These are phyloP conservation scores for Berberis vulgaris DNA, from an alignment of 164 flowering plant species.

Conservation along the genomic window DNA sequence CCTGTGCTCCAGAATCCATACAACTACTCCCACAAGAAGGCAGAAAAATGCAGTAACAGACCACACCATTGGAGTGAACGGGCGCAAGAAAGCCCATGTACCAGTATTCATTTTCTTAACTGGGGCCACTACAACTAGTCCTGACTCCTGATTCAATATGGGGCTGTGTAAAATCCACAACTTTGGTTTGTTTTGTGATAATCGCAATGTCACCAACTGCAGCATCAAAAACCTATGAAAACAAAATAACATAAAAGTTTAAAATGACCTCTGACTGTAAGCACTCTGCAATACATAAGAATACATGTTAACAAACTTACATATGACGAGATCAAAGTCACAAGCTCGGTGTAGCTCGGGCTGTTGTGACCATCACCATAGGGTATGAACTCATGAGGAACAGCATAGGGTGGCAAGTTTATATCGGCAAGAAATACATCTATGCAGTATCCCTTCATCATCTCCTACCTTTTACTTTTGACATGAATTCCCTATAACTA, in stretches of 20 bases:
- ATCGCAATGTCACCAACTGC: slow-evolving; percentile 79
- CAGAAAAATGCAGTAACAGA: slow-evolving; percentile 49
- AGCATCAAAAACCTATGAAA: slow-evolving; percentile 56
- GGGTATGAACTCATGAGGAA: slow-evolving; percentile 52
- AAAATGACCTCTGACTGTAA: not conserved
- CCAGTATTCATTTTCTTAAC: slow-evolving; percentile 34
- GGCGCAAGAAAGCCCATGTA: slow-evolving; percentile 73
- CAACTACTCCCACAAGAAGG: slow-evolving; percentile 34
- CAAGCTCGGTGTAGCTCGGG: slow-evolving; percentile 48
- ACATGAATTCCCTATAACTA: slow-evolving; percentile 52
- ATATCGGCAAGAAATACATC: slow-evolving; percentile 72
- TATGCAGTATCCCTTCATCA: slow-evolving; percentile 4
- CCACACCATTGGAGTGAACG: slow-evolving; percentile 69
- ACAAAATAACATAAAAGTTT: too few relatives aligned
- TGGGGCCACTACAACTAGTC: slow-evolving; percentile 80
- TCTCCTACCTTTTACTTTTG: slow-evolving; percentile 17
- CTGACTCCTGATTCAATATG: slow-evolving; percentile 43
- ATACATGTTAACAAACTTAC: slow-evolving; percentile 29
- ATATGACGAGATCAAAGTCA: slow-evolving; percentile 40
- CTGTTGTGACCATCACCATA: slow-evolving; percentile 62
- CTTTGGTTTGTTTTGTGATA: slow-evolving; percentile 49
- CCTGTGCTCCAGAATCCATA: slow-evolving; percentile 36
- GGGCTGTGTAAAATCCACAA: slow-evolving; percentile 84
- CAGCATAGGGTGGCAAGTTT: slow-evolving; percentile 60
- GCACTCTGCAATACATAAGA: not conserved